Base-by-base conservation (phyloP, 148 eudicot species). In the Cornus florida region DNA sequence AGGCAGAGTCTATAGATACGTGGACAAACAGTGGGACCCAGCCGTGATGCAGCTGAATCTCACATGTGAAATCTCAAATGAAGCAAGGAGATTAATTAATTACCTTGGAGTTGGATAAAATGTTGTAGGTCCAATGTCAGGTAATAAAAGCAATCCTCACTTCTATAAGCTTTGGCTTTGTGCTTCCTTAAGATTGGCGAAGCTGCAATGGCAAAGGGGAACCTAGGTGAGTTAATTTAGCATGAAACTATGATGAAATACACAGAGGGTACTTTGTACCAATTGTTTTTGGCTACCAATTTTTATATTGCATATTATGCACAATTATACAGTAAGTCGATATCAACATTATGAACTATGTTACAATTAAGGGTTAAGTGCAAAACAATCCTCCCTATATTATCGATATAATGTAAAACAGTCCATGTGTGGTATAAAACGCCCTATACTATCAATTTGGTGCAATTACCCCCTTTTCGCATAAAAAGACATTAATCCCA, bases 101-200 rank as follows among this genome's bases (percentile, higher is more conserved):
- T 62, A 62, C 22, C 66, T 17, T 62, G 23, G 20, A 39, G 17
- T 38, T 17, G 1, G 28, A 14, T n/a, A 11, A 22, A 28, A 28
- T 28, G 28, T 28, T 0, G 28, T 28, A 64, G 53, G 43, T 78
- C 64, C 67, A 38, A 35, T 56, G 74, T 38, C 72, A 70, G 72
- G 69, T 24, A 28, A 38, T 77, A 35, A 71, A 81, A 81, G 80
- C 75, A 76, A 65, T 31, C 76, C 67, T 22, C 71, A 68, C 24
- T 78, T 74, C 78, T 7, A 77, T 78, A 50, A 73, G 43, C 48
- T 77, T 16, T 80, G 19, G 78, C 48, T 82, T 38, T 71, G 77
- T 35, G 76, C 80, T 77, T 57, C 81, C 83, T 82, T n/a, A 78
- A 82, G 81, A 82, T 82, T 73, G 60, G 84, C 74, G 65, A 82